Conservation (phyloP, 1,284 basidiomycete genomes). For the Wolfiporia cocos region DNA sequence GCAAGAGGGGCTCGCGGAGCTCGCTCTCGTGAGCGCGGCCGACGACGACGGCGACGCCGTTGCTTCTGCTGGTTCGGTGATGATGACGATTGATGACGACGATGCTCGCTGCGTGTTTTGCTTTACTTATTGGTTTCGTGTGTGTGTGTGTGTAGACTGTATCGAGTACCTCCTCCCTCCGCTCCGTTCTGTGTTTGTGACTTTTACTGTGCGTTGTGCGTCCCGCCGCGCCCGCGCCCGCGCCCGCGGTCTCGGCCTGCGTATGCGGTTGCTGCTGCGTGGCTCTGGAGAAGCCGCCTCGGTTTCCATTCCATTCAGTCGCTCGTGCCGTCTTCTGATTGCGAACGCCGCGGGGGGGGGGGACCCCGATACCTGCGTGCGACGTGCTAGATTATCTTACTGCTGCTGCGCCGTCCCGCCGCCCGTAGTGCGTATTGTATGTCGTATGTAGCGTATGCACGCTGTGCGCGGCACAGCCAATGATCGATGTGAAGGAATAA, state of each 20-base stretch:
- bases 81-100: no score
- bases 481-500: no score
- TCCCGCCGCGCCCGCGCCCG: no score
- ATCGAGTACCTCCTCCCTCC: conserved; percentile 13
- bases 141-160: conserved; percentile 24
- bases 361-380: conserved; percentile 15
- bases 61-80: background rate
- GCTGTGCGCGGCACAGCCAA: no score
- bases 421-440: no score
- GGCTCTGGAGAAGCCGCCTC: conserved; percentile 7
- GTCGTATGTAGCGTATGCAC: no score
- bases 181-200: background rate
- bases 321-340: conserved; percentile 14
- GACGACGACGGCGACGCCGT: conserved; percentile 11
- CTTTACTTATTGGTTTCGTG: conserved; percentile 24
- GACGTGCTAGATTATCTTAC: background rate
- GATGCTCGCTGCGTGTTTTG: no score
- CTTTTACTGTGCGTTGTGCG: no score
- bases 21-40: conserved; percentile 25
- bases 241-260: no score
- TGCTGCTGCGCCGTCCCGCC: no score
- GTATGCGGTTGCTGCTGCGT: conserved; percentile 10
- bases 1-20: conserved; percentile 26
- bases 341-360: conserved; percentile 20
- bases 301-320: conserved; percentile 13